A percentile compares a stretch with the other conserved stretches of the same genome.
These are phyloP conservation scores for Cyathus striatus DNA, from an alignment of 768 basidiomycete genomes.

Conservation along the genomic window DNA sequence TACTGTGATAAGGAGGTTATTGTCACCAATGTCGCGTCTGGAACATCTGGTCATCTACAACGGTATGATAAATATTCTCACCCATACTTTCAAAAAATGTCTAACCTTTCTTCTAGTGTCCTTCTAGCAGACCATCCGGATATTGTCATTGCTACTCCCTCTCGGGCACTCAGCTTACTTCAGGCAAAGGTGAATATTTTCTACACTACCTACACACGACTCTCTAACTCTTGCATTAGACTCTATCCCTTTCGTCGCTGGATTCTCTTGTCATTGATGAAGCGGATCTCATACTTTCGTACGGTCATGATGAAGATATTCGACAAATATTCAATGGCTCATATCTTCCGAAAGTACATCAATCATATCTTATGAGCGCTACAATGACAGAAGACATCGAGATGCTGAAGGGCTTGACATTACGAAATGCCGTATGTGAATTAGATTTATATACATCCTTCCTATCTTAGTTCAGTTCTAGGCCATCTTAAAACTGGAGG, in stretches of 20 bases:
- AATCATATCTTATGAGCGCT: slow-evolving; percentile 95
- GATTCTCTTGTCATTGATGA: slow-evolving; percentile 95
- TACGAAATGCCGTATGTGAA: slow-evolving; percentile 77
- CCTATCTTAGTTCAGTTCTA: slow-evolving; percentile 20
- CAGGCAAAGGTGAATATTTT: slow-evolving; percentile 23
- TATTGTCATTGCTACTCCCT: slow-evolving; percentile 34
- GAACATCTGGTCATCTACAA: slow-evolving; percentile 66
- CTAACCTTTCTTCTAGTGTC: slow-evolving; percentile 15
- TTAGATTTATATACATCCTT: neutral
- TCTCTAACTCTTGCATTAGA: slow-evolving; percentile 37
- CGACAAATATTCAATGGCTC: slow-evolving; percentile 62
- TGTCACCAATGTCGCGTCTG: slow-evolving; percentile 73
- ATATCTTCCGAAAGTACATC: slow-evolving; percentile 77
- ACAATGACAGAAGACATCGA: slow-evolving; percentile 98
- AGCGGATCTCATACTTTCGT: slow-evolving; percentile 94
- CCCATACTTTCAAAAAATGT: neutral
- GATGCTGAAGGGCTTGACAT: slow-evolving; percentile 77
- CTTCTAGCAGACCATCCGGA: slow-evolving; percentile 36
- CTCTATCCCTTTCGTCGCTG: slow-evolving; percentile 58
- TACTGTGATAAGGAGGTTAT: slow-evolving; percentile 80
- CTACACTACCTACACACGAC: neutral
- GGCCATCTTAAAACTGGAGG: slow-evolving; percentile 85
- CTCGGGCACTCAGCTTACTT: slow-evolving; percentile 25
- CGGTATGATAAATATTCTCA: slow-evolving; percentile 36
- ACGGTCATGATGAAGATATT: slow-evolving; percentile 92